phyloP scores from a whole-genome alignment of 495 filamentous ascomycete genomes.

The Cladorrhinum samala region DNA sequence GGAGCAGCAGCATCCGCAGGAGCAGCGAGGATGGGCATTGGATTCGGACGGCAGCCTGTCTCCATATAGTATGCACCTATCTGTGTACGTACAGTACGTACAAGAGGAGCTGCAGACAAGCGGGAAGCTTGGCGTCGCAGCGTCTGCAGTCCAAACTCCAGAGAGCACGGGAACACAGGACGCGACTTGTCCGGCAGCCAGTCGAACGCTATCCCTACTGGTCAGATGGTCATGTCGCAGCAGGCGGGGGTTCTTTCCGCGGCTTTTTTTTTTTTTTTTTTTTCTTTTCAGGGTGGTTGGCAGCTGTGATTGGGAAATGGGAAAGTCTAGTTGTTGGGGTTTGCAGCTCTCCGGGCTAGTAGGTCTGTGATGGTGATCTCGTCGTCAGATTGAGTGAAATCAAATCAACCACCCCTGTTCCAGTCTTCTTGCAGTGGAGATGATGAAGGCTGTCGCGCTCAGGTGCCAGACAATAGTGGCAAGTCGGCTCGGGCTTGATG shows the following conservation, averaged over 20 bases:
- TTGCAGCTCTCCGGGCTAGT: too few relatives aligned
- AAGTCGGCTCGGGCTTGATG: not conserved
- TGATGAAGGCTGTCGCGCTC: not conserved
- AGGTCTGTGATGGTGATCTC: too few relatives aligned
- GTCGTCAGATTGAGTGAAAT: too few relatives aligned
- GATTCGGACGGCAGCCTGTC: constrained; percentile 5
- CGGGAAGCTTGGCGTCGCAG: not conserved
- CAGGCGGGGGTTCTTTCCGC: not conserved
- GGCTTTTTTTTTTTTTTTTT: too few relatives aligned
- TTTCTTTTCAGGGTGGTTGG: not conserved
- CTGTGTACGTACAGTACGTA: too few relatives aligned
- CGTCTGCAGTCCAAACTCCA: not conserved
- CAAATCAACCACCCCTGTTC: too few relatives aligned
- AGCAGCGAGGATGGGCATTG: constrained; percentile 20
- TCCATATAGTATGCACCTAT: too few relatives aligned
- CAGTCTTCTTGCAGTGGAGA: not conserved
- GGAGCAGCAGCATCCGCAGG: constrained; percentile 25
- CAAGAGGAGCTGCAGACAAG: not conserved
- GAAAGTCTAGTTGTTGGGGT: too few relatives aligned
- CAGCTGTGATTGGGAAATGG: not conserved
- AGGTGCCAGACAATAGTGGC: not conserved
- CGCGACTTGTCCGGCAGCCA: too few relatives aligned
- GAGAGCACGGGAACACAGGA: too few relatives aligned
- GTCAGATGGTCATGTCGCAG: constrained; percentile 1
- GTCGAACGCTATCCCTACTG: not conserved